Conservation (phyloP, 768 basidiomycete species). For the Hydnum rufescens region DNA sequence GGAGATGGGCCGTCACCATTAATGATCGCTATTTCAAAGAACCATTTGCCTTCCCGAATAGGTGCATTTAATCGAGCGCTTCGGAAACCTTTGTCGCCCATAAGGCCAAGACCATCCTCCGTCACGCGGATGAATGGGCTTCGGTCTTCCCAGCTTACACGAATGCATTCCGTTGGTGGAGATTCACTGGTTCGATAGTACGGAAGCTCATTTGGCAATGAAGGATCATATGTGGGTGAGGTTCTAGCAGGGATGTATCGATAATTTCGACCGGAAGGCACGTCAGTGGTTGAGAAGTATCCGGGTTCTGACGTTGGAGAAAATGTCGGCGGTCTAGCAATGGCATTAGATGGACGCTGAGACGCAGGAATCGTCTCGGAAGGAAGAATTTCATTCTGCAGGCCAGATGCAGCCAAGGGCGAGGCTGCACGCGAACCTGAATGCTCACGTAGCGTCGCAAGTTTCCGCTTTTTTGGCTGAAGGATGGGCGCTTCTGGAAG, state of each 20-base stretch:
- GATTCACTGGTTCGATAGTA: constrained; percentile 68
- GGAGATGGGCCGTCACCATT: constrained; percentile 56
- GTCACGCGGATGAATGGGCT: constrained; percentile 61
- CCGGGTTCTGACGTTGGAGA: constrained; percentile 7
- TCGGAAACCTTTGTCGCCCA: constrained; percentile 77
- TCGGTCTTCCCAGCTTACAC: constrained; percentile 84
- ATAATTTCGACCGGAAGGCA: constrained; percentile 16
- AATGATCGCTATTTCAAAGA: constrained; percentile 73
- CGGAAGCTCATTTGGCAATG: constrained; percentile 14
- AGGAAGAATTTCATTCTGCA: constrained; percentile 21
- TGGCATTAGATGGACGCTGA: background rate
- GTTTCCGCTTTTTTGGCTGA: constrained; percentile 37
- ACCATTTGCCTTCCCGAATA: constrained; percentile 80
- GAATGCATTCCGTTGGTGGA: constrained; percentile 37
- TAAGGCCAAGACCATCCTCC: constrained; percentile 52
- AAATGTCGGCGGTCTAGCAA: constrained; percentile 8
- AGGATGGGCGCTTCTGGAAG: too few relatives aligned
- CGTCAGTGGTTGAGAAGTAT: constrained; percentile 15
- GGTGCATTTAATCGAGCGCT: constrained; percentile 81
- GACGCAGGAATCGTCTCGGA: constrained; percentile 22
- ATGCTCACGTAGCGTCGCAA: constrained; percentile 17
- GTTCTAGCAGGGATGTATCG: constrained; percentile 14
- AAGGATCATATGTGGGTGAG: constrained; percentile 4
- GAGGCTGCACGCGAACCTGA: constrained; percentile 26
- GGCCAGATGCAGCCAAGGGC: constrained; percentile 17